Evolutionary conservation across 352 stramenopile species (phyloP).

Genomic region (Globisporangium carolinianum): DNA sequence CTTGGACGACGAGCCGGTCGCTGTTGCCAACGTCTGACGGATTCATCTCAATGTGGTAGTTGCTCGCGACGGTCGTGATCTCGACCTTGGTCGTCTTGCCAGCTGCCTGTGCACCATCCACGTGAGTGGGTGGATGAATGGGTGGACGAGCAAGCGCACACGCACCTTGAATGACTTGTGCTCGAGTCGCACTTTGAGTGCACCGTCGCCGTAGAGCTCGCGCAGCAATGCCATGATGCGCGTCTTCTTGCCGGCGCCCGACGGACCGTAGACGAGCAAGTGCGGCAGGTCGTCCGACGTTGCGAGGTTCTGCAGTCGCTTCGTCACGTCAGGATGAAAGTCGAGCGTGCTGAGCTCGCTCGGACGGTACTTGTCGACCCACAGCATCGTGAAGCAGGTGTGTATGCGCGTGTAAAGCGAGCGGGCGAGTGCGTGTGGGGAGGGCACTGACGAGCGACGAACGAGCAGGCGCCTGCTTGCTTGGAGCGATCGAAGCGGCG

Average conservation of each 20-base stretch:
- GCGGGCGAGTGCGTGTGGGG: background rate
- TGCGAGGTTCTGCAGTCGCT: conserved; percentile 79
- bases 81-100: conserved; percentile 91
- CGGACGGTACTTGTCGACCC: conserved; percentile 98
- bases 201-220: conserved; percentile 93
- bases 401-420: background rate
- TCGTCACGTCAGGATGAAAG: conserved; percentile 93
- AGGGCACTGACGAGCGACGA: background rate
- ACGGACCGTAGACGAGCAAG: conserved; percentile 97
- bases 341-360: conserved; percentile 87
- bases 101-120: conserved; percentile 11
- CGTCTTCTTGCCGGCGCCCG: conserved; percentile 98
- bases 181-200: conserved; percentile 87
- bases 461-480: background rate
- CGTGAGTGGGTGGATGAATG: background rate
- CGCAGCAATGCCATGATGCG: conserved; percentile 94
- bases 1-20: conserved; percentile 97
- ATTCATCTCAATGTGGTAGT: conserved; percentile 99
- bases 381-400: conserved; percentile 79
- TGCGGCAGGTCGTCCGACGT: conserved; percentile 89
- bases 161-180: conserved; percentile 90
- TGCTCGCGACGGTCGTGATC: conserved; percentile 96
- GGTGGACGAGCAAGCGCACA: too few relatives aligned
- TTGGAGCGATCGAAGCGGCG: too few relatives aligned
- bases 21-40: conserved; percentile 95